Evolutionary conservation across 495 filamentous ascomycete species (phyloP), one percentile per base, ranked within the genome.

Genomic region (Neurospora sublineolata): DNA sequence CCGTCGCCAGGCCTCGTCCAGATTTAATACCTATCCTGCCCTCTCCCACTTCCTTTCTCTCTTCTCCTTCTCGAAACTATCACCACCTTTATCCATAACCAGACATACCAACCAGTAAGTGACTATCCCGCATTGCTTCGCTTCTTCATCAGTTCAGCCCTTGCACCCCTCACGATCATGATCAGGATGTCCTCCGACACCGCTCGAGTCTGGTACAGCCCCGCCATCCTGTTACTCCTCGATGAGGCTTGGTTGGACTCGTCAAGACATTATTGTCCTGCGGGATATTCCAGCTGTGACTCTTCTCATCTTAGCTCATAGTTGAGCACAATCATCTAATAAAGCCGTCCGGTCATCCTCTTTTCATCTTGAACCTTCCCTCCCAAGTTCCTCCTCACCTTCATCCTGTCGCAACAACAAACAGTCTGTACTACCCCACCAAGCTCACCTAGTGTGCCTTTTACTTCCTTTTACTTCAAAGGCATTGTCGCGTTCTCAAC

Each of bases 241-340:
- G n/a, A 52, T 8, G n/a, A n/a, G 27, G 44, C 30, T 70, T 70
- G 69, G 10, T 30, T 42, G 8, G 27, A 70, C 44, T 33, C 27
- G 27, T 30, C 69, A 27, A 2, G n/a, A 33, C 38, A 12, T 52
- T 71, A 16, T 68, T 52, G 42, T 46, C 69, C n/a, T 76, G 77
- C 74, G 77, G 72, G 72, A 79, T 76, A 77, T 75, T 33, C 27
- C 52, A 64, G 27, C 52, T 16, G 64, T 64, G 72, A 67, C 38
- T 20, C 23, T 72, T n/a, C 39, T 67, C 69, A 46, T 37, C 37
- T 27, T 20, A 72, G 64, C 41, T 70, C 33, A 41, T 40, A 70
- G 64, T 67, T 78, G 78, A 79, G 78, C 72, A 77, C 77, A 76
- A 78, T 76, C 68, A 27, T 38, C 58, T 12, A 23, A 38, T 69